Base-by-base conservation (phyloP, 305 asterid species). In the Andrographis paniculata region DNA sequence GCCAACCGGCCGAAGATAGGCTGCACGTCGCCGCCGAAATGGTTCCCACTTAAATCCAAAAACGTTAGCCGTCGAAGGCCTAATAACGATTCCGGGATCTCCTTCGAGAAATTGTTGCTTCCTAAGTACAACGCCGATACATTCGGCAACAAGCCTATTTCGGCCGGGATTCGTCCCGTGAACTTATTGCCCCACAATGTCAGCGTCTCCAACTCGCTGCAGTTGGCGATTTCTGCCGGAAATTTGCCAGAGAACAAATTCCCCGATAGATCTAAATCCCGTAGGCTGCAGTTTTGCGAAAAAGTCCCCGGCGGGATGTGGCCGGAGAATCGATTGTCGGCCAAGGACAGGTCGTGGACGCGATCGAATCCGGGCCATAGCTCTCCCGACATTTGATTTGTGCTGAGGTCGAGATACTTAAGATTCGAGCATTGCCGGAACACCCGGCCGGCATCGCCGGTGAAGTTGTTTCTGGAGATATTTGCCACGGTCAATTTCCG, bases 21-120 rank as follows among this genome's bases (percentile, higher is more conserved):
- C 48, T 92, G 97, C 47, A 87, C 53, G 2, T 79, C 80, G 30
- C 97, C 95, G 45, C 77, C 73, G 28, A 92, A 92, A 17, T 37
- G 51, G 52, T 87, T 92, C 14, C 52, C 56, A 66, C 97, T 87
- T 20, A 84, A 54, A 69, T 92, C 99, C 1, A 92, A 81, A 66
- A 79, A 77, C 44, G 51, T 64, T 61, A 87, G 65, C 42, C 64
- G 79, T 15, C 27, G 44, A n/a, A 84, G 67, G 27, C 64, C 62
- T 19, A 66, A 50, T 44, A 92, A 58, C 20, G 65, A 64, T 24
- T 72, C 71, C 0, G 99, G 99, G 58, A 92, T 82, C 10, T 81
- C 80, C 27, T 91, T 71, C 8, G 86, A 81, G 53, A 92, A 87
- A 6, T 36, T 74, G 58, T 92, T 92, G 19, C 47, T 66, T 9